A percentile compares a stretch with the other conserved stretches of the same genome.
phyloP scores from a whole-genome alignment of 306 rosid genomes.

The Hippophae rhamnoides region DNA sequence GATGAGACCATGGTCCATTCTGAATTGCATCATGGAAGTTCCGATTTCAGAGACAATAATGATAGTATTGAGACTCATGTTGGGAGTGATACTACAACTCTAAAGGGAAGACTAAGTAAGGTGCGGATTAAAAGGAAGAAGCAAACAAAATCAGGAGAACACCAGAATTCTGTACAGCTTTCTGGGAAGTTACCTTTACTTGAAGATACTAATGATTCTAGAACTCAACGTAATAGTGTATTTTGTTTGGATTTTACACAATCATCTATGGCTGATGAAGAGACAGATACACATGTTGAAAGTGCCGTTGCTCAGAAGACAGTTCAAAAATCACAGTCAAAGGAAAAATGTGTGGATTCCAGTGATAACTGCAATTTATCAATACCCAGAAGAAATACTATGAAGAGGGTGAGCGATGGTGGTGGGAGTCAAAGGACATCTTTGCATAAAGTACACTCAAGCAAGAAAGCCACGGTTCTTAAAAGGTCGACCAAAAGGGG shows the following conservation, averaged over 20 bases:
- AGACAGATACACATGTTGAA: neutral
- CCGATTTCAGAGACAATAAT: conserved; percentile 4
- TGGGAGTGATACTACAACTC: neutral
- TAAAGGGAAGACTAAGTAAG: conserved; percentile 11
- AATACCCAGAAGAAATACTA: neutral
- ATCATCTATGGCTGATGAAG: conserved; percentile 6
- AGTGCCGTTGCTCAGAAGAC: neutral
- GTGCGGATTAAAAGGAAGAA: neutral
- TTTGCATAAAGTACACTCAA: conserved; percentile 5
- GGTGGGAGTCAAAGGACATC: conserved; percentile 9
- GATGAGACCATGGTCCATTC: neutral
- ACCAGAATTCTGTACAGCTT: conserved; percentile 8
- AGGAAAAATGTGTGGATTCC: neutral
- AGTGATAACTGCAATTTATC: conserved; percentile 12
- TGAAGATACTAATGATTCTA: conserved; percentile 12
- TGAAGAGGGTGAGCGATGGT: conserved; percentile 1
- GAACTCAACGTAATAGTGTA: conserved; percentile 1
- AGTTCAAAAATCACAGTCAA: neutral
- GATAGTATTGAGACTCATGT: conserved; percentile 3
- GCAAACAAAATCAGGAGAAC: conserved; percentile 4
- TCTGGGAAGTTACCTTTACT: conserved; percentile 19
- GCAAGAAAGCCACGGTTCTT: conserved; percentile 8
- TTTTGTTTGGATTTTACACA: conserved; percentile 9
- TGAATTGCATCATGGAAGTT: conserved; percentile 5
- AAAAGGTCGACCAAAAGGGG: conserved; percentile 12